These are phyloP conservation scores for Pseudocercospora fuligena DNA, from an alignment of 2,329 filamentous ascomycete species.

Conservation along the genomic window DNA sequence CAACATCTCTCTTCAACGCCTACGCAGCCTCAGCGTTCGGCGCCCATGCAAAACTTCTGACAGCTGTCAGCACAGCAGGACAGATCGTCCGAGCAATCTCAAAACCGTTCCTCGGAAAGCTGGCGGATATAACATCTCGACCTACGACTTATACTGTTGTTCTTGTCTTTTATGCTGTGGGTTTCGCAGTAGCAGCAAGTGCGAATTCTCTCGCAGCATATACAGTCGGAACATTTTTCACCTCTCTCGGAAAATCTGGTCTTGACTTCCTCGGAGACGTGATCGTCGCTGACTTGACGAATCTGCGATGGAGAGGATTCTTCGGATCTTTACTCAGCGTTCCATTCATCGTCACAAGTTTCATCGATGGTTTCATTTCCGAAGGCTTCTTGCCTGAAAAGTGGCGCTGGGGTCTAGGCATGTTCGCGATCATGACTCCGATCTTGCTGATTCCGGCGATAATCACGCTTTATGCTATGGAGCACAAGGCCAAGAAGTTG, in stretches of 20 bases:
- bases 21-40: constrained; percentile 14
- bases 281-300: constrained; percentile 39
- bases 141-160: constrained; percentile 46
- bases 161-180: constrained; percentile 39
- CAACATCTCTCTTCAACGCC: constrained; percentile 20
- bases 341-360: constrained; percentile 48
- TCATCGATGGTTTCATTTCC: constrained; percentile 50
- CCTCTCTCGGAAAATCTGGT: constrained; percentile 38
- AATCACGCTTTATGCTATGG: constrained; percentile 35
- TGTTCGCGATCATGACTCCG: constrained; percentile 38
- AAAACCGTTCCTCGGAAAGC: constrained; percentile 21
- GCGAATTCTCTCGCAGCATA: constrained; percentile 31
- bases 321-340: constrained; percentile 29
- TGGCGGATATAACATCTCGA: constrained; percentile 33
- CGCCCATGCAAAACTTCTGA: constrained; percentile 7
- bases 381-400: constrained; percentile 45
- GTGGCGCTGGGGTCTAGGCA: constrained; percentile 37
- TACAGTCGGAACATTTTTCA: constrained; percentile 36
- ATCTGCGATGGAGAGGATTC: constrained; percentile 40
- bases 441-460: constrained; percentile 35
- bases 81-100: constrained; percentile 20
- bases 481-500: constrained; percentile 29
- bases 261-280: constrained; percentile 38
- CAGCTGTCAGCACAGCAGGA: constrained; percentile 17
- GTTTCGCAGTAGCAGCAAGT: constrained; percentile 16